Evolutionary conservation across 2,329 filamentous ascomycete species (phyloP).

Genomic region (Aspergillus proliferans): DNA sequence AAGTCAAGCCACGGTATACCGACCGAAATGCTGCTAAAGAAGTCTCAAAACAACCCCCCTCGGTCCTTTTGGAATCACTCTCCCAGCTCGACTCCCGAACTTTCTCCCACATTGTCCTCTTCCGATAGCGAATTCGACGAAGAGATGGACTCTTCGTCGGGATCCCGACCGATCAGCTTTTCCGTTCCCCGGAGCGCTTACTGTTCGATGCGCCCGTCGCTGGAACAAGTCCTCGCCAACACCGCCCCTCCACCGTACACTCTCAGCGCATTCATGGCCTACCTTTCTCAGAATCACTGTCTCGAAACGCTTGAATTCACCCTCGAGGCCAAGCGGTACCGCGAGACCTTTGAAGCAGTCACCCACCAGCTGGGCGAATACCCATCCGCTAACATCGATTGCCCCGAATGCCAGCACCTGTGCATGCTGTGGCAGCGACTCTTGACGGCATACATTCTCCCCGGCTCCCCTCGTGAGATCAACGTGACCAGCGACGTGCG

Average conservation of each 20-base stretch:
- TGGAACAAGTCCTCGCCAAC: conserved; percentile 84
- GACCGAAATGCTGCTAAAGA: conserved; percentile 31
- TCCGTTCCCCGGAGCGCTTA: conserved; percentile 33
- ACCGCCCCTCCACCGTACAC: conserved; percentile 83
- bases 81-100: conserved; percentile 40
- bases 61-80: conserved; percentile 33
- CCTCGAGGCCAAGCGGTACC: conserved; percentile 84
- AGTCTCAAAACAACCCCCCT: conserved; percentile 29
- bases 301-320: conserved; percentile 95
- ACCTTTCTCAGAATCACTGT: conserved; percentile 94
- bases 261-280: conserved; percentile 88
- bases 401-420: conserved; percentile 60
- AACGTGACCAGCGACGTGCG: conserved; percentile 84
- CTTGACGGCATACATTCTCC: conserved; percentile 82
- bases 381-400: conserved; percentile 39
- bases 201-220: conserved; percentile 56
- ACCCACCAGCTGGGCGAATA: conserved; percentile 44
- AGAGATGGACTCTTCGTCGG: conserved; percentile 36
- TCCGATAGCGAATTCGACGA: conserved; percentile 41
- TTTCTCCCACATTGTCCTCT: conserved; percentile 35
- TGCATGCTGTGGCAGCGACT: conserved; percentile 80
- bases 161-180: conserved; percentile 40
- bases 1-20: conserved; percentile 7
- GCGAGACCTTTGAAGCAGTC: conserved; percentile 57
- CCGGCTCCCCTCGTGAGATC: conserved; percentile 77